Percentiles rank a stretch among this genome's conserved stretches.
These are phyloP conservation scores for Wickerhamomyces sp. DNA, from an alignment of 1,139 yeast species.

Conservation along the genomic window DNA sequence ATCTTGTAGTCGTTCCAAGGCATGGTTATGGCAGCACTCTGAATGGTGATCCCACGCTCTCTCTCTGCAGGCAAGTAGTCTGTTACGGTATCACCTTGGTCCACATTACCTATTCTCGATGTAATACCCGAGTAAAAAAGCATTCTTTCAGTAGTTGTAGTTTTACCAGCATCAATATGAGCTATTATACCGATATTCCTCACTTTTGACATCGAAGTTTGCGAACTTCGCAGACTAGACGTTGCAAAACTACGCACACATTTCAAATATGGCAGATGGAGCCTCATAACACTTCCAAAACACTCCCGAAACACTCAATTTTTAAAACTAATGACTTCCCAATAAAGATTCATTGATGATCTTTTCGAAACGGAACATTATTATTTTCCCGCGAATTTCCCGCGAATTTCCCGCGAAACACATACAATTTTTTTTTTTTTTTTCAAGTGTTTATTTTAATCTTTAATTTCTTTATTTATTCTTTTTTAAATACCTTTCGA, in stretches of 20 bases:
- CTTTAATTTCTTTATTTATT: too few relatives aligned
- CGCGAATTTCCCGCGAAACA: neutral
- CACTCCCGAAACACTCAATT: neutral
- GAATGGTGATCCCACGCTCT: slow-evolving; percentile 92
- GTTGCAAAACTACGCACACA: neutral
- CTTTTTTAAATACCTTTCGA: too few relatives aligned
- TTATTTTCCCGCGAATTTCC: too few relatives aligned
- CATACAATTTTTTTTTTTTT: too few relatives aligned
- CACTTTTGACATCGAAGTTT: slow-evolving; percentile 10
- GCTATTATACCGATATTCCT: slow-evolving; percentile 74
- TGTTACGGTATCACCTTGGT: slow-evolving; percentile 94
- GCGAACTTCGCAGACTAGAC: too few relatives aligned
- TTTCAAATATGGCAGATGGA: neutral
- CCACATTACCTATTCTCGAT: slow-evolving; percentile 83
- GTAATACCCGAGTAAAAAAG: slow-evolving; percentile 83
- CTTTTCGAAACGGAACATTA: too few relatives aligned
- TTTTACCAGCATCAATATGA: slow-evolving; percentile 95
- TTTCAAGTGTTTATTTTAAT: too few relatives aligned
- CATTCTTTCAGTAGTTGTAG: slow-evolving; percentile 95
- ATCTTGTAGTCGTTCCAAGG: slow-evolving; percentile 78
- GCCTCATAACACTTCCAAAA: too few relatives aligned
- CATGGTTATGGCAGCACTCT: slow-evolving; percentile 91
- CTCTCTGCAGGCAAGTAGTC: slow-evolving; percentile 90
- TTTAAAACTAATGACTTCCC: too few relatives aligned
- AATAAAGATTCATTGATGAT: too few relatives aligned